Conservation (phyloP, 1,284 basidiomycete genomes). For the Leccinum griseonigrum region DNA sequence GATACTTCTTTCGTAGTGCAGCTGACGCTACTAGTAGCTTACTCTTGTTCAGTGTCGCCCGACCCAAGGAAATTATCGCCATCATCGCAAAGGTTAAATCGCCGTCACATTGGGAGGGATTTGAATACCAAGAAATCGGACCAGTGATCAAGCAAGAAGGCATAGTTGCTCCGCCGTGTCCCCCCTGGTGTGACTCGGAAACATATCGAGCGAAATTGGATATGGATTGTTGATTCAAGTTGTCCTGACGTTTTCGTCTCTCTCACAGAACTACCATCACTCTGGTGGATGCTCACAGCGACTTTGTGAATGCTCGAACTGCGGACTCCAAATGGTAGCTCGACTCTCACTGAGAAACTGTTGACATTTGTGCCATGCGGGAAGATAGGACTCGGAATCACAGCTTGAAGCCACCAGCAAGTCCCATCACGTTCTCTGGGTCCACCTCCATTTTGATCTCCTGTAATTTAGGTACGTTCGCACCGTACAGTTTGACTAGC, state of each 20-base stretch:
- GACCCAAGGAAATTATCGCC: no score
- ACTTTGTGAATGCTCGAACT: not conserved
- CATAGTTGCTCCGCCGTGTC: no score
- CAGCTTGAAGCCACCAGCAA: slow-evolving; percentile 45
- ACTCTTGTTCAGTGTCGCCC: no score
- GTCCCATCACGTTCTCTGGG: slow-evolving; percentile 49
- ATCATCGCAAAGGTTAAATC: no score
- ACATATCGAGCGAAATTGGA: not conserved
- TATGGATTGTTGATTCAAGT: not conserved
- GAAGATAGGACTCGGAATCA: not conserved
- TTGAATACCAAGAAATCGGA: no score
- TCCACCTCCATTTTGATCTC: slow-evolving; percentile 42
- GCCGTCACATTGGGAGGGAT: no score
- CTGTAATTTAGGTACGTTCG: slow-evolving; percentile 36
- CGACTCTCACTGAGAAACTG: not conserved
- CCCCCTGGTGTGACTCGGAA: no score
- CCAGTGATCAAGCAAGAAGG: no score
- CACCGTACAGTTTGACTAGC: slow-evolving; percentile 11
- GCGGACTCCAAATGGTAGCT: not conserved
- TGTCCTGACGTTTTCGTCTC: not conserved
- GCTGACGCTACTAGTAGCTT: no score
- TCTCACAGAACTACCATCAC: not conserved
- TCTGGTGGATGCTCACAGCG: not conserved
- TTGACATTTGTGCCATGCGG: not conserved
- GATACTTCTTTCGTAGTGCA: no score